Evolutionary conservation across 306 rosid genomes (phyloP), one percentile per base, ranked within the genome.

Genomic region (Cicer cuneatum): DNA sequence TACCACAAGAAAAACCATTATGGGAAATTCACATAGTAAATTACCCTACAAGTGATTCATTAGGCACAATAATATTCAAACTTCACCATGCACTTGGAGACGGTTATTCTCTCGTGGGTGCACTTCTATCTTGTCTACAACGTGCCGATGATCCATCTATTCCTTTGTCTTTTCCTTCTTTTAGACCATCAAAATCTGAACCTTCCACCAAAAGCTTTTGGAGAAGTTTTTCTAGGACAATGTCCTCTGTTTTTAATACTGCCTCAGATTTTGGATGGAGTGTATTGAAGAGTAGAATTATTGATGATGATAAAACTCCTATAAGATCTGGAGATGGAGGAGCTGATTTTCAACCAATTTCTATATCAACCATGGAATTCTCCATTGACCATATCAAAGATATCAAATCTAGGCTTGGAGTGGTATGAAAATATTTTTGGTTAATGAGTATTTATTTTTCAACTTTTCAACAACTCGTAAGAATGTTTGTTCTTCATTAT

Each of bases 21-120:
- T 89, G 92, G 92, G 84, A 86, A 74, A 7, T 90, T 47, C 92
- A 90, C 78, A 19, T 84, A 0, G 4, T 89, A 12, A 87, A 85
- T 7, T 76, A 83, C 72, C 87, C 91, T 1, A 87, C 94, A 37
- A 80, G 35, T 7, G 53, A 40, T 67, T 74, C 89, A 48, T 71
- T 70, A 11, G 74, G 89, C 0, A 72, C 9, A 10, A 0, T 90
- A 5, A 29, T 90, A 43, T 85, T 88, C 46, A 81, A 81, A 60
- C 82, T 86, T 66, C 92, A 87, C 46, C 96, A 87, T 67, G 86
- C 92, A 10, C 90, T 87, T 56, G 95, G 90, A 6, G 92, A 89
- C 83, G 94, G 90, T 16, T 89, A 77, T 45, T 85, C 91, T 41
- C 76, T 87, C 1, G 85, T 89, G 96, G 86, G 87, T 57, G 82